Base-by-base conservation (phyloP, 495 filamentous ascomycete genomes). In the Aspergillus cavernicola region DNA sequence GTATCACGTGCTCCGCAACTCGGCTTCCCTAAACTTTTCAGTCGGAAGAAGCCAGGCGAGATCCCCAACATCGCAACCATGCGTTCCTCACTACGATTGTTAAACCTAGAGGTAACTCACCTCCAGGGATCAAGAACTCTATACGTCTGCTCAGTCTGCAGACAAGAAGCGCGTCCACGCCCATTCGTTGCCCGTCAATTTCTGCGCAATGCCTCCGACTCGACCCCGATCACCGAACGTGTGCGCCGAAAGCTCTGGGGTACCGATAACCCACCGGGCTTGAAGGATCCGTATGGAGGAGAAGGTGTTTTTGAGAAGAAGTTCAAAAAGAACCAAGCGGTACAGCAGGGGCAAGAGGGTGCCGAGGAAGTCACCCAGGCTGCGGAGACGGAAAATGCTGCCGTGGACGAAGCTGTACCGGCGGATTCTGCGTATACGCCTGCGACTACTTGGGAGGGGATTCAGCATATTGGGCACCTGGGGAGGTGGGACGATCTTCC, bases 381-480 rank as follows among this genome's bases (percentile, higher is more conserved):
- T 38, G 23, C 13, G 18, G 52, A 56, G 31, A 16, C 45, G 13
- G 59, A 55, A 23, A 19, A 18, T 22, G 48, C 24, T 16, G 44
- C 8, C 11, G 22, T 24, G 23, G 58, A 56, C 39, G 58, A 58
- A 15, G 24, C 39, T 7, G 55, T 42, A 24, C 19, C 33, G 15
- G 57, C 28, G 15, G 60, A 56, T 44, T 32, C 33, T 32, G 42
- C 63, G 7, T 91, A 91, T 63, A 60, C 66, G 41, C 79, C 79
- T 22, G 85, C 88, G 44, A 67, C 70, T 28, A 76, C 69, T 6
- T 81, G 76, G 65, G 72, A 81, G 8, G 82, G 76, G 0, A 68
- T 92, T 45, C 69, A 80, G 47, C 66, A 66, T 26, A 72, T 90
- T 16, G 87, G 78, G 52, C 75, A 73, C 23, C 47, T 76, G 52